Base-by-base conservation (phyloP, 352 stramenopile species). In the Plasmopara muralis region DNA sequence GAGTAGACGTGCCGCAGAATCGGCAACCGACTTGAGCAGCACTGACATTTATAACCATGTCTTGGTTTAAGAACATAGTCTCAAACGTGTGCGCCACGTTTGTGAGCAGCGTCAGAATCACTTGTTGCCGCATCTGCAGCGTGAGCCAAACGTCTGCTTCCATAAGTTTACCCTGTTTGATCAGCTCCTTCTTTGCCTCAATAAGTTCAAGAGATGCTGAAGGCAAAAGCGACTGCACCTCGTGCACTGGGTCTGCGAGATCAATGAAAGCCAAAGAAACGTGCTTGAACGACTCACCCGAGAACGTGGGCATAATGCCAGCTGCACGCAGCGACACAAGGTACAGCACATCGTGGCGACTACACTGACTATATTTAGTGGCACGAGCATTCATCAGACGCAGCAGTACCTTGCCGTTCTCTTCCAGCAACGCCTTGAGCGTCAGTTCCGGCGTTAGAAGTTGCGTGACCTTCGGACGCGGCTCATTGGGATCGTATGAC, bases 51-150 rank as follows among this genome's bases (percentile, higher is more conserved):
- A 75, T 73, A 42, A 87, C 61, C 74, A 88, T 86, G 15, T 80
- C 66, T 37, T 90, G 75, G 4, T 74, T 63, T 25, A 90, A 50
- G 57, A 90, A 89, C 68, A 93, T 85, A 34, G 74, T 83, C 62
- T 93, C 82, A 49, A 93, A 93, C 14, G 82, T 90, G 52, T 83
- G 66, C n/a, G 76, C 78, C 46, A 93, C 64, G 54, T 90, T 89
- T 37, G 77, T 83, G n/a, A 93, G 70, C 48, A 93, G 60, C 48
- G 77, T 79, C 46, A 86, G 73, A 48, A 93, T 75, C 9, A 88
- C 72, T 44, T 90, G 82, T 59, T 93, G 82, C 16, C 82, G 79
- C 82, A 93, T 93, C 50, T 93, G 82, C 31, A 93, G 64, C 28
- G 82, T 80, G 39, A 93, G 67, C 79, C 79, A 93, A 35, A 93